Evolutionary conservation across 768 basidiomycete species (phyloP).

Genomic region (Boletus insuetus): DNA sequence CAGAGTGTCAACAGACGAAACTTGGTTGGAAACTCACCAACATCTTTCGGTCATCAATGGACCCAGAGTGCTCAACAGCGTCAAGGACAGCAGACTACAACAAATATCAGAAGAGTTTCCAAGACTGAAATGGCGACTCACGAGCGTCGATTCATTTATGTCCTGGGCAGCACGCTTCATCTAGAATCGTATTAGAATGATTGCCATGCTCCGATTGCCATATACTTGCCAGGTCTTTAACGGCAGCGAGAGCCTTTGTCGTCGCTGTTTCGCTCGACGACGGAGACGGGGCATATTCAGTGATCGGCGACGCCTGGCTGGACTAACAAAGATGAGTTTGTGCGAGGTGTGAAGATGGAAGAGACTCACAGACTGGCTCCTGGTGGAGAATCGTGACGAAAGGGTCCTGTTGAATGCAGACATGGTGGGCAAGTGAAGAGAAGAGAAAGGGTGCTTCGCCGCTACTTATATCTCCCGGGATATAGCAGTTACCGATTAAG

Average conservation of each 20-base stretch:
- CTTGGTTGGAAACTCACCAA: conserved; percentile 44
- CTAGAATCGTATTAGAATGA: conserved; percentile 6
- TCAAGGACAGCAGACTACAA: conserved; percentile 61
- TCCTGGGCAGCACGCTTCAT: conserved; percentile 32
- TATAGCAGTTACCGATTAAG: conserved; percentile 15
- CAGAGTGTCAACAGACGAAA: background rate
- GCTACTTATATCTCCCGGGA: conserved; percentile 28
- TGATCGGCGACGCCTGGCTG: conserved; percentile 12
- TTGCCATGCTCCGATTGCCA: background rate
- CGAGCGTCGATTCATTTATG: conserved; percentile 27
- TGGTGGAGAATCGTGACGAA: conserved; percentile 30
- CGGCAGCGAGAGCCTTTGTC: conserved; percentile 23
- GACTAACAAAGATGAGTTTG: background rate
- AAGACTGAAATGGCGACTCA: background rate
- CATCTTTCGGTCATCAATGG: conserved; percentile 76
- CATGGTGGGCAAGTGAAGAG: conserved; percentile 18
- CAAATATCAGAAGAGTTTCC: background rate
- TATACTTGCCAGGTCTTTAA: conserved; percentile 30
- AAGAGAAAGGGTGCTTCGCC: background rate
- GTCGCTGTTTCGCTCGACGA: conserved; percentile 16
- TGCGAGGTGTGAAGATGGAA: background rate
- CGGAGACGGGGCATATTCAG: conserved; percentile 4
- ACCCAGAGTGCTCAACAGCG: conserved; percentile 52
- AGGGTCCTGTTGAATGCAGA: conserved; percentile 28
- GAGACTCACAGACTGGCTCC: conserved; percentile 24